Evolutionary conservation across 257 asterid species (phyloP).

Genomic region (Solanum lignicaule): DNA sequence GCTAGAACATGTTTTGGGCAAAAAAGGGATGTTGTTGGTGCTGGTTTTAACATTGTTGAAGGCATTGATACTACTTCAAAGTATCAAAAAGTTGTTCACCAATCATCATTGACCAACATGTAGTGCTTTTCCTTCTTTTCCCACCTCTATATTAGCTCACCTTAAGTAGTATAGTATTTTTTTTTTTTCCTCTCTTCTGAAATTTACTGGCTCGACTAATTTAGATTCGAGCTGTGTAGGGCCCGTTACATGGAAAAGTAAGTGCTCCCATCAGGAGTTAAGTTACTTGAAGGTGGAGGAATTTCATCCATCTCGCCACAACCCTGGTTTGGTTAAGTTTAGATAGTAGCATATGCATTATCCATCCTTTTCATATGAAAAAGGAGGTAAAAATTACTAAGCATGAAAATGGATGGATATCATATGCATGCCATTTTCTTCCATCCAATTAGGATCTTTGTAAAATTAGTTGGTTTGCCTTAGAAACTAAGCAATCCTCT

Average conservation of each 20-base stretch:
- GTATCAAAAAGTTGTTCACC: slow-evolving; percentile 69
- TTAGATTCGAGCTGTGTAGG: not conserved
- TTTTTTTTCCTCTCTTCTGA: too few relatives aligned
- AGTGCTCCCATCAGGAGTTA: not conserved
- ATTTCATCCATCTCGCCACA: not conserved
- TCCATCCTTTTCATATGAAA: slow-evolving; percentile 29
- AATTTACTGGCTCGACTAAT: not conserved
- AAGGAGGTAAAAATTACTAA: not conserved
- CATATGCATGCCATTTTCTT: not conserved
- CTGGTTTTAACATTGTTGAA: not conserved
- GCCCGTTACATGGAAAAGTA: not conserved
- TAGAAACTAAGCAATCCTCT: slow-evolving; percentile 29
- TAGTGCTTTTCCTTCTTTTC: not conserved
- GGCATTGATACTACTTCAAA: slow-evolving; percentile 25
- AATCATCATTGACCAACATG: slow-evolving; percentile 53
- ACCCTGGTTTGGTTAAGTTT: not conserved
- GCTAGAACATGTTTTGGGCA: not conserved
- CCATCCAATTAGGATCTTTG: slow-evolving; percentile 7
- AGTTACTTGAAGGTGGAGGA: not conserved
- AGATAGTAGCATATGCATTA: slow-evolving; percentile 7
- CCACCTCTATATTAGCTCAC: slow-evolving; percentile 3
- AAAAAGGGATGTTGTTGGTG: not conserved
- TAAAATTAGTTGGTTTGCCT: slow-evolving; percentile 45
- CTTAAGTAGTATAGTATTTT: not conserved
- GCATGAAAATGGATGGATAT: slow-evolving; percentile 30